Evolutionary conservation across 2,329 filamentous ascomycete species (phyloP), one percentile per base, ranked within the genome.

Genomic region (Neopestalotiopsis clavispora): DNA sequence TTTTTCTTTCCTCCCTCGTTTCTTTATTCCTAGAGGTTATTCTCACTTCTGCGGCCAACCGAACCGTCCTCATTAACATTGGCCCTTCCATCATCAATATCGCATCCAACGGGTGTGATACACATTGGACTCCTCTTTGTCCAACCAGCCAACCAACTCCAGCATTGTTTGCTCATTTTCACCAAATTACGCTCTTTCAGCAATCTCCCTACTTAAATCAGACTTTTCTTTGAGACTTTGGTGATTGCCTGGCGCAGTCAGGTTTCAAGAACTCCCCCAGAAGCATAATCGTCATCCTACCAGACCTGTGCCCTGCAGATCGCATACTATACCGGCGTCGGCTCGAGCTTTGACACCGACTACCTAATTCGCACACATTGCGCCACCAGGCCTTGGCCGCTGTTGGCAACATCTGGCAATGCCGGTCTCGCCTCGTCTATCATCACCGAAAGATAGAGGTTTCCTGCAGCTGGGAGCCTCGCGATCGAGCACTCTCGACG

Each of bases 201-300:
- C 34, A 60, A 52, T 38, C 23, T 10, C 5, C 38, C 34, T 38
- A 17, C 34, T 13, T 59, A 17, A 14, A 13, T 56, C 13, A 34
- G 4, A 57, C 34, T 34, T 52, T 9, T n/a, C n/a, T 17, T 23
- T 10, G 14, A 20, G 42, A 40, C 59, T 72, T 72, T 69, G 71
- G 71, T 66, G 75, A 76, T 74, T 64, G 76, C 76, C 76, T 74
- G 76, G 75, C 72, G 76, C 76, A 67, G n/a, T 17, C 45, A 52
- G 45, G 9, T 23, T 6, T 20, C 9, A 14, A 7, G 9, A 52
- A 17, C 45, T n/a, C 17, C 17, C 17, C n/a, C 9, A 17, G 4
- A 52, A 10, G 45, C 20, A 52, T 20, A 49, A 38, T 38, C 42
- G n/a, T 17, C 6, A 52, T 71, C 67, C 32, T n/a, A 45, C 13